Base-by-base conservation (phyloP, 192 early-diverging fungal genomes). In the Umbelopsis ramanniana region DNA sequence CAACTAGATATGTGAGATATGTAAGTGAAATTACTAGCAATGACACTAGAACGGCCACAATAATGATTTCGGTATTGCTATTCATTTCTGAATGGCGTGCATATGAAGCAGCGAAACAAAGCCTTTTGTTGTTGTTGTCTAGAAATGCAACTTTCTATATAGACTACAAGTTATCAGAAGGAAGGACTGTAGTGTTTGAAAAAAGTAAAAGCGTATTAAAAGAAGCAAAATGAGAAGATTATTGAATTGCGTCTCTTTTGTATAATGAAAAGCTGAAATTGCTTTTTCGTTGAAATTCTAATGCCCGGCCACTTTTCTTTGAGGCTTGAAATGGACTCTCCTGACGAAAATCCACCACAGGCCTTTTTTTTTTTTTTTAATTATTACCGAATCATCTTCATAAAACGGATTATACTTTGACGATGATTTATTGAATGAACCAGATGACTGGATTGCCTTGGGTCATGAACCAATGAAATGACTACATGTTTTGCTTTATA, bases 1-100 rank as follows among this genome's bases (percentile, higher is more conserved):
- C 12, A 4, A 63, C 57, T 15, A 63, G 26, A 19, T 63, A 35
- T 37, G 57, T 8, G 14, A 63, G 26, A 15, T 63, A 63, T 19
- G 33, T 29, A 37, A 63, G 15, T 19, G 57, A 29, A 17, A 35
- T 15, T 11, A 37, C 57, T 19, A 63, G 57, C 35, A 63, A n/a
- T 63, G 57, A 29, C 12, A 37, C 57, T 26, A 63, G 33, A 5
- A 63, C 33, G 14, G 57, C 26, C 33, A 63, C 26, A 19, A 63
- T 63, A 0, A 63, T 63, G 19, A 26, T 26, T 63, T 29, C 17
- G 33, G 57, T 63, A 63, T 5, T 63, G 57, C 57, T 63, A 63
- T 63, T 35, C 57, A 63, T 63, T 37, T 6, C 17, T 37, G 8
- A 19, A 17, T 19, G n/a, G 3, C 15, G n/a, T 50, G 5, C 48